Percentiles rank a stretch among this genome's conserved stretches.
These are phyloP conservation scores for Hygrophila difformis DNA, from an alignment of 257 asterid species.

Conservation along the genomic window DNA sequence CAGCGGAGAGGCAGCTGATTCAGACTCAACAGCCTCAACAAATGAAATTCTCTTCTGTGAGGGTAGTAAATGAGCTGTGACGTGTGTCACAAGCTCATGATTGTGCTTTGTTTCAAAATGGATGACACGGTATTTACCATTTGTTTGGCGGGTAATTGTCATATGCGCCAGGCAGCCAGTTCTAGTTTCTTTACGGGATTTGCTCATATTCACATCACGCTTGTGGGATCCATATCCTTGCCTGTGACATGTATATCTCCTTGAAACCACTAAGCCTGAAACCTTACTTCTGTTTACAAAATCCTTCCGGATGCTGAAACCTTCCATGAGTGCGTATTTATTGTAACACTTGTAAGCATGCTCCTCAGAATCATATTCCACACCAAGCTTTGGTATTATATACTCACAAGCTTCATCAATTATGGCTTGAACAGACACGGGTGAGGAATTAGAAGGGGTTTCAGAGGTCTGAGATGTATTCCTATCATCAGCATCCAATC, in stretches of 20 bases:
- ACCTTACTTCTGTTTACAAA: conserved; percentile 49
- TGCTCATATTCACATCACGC: conserved; percentile 24
- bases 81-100: conserved; percentile 46
- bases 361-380: conserved; percentile 47
- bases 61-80: conserved; percentile 53
- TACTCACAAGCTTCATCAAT: conserved; percentile 23
- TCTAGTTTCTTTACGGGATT: conserved; percentile 42
- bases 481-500: conserved; percentile 17
- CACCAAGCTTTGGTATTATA: conserved; percentile 43
- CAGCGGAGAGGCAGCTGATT: conserved; percentile 24
- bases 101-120: conserved; percentile 48
- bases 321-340: conserved; percentile 46
- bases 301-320: conserved; percentile 59
- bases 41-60: conserved; percentile 62
- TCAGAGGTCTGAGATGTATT: conserved; percentile 19
- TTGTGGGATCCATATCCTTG: conserved; percentile 47
- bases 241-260: conserved; percentile 61
- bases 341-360: conserved; percentile 55
- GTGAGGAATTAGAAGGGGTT: conserved; percentile 21
- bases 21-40: conserved; percentile 50
- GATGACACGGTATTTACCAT: conserved; percentile 45
- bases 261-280: conserved; percentile 46
- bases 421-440: conserved; percentile 24
- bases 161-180: conserved; percentile 58
- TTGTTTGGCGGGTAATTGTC: conserved; percentile 54